These are phyloP conservation scores for Chlamydomonas sp. DNA, from an alignment of 139 green algal genomes.

Conservation along the genomic window DNA sequence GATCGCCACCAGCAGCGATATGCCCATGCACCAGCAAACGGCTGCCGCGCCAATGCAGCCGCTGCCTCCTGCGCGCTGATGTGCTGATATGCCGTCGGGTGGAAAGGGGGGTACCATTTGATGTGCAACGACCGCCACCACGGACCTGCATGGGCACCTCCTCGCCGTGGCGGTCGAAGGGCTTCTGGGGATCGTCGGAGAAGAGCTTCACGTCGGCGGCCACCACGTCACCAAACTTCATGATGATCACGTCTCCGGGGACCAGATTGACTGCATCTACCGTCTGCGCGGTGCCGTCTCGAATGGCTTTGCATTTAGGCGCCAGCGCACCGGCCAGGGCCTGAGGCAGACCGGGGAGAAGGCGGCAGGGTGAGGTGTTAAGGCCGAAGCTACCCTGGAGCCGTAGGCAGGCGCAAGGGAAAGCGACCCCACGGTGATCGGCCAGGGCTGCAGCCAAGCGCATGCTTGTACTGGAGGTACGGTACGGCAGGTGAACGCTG, in stretches of 20 bases:
- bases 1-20: no score
- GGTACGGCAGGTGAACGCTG: no score
- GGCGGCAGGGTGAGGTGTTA: background rate
- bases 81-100: background rate
- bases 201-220: slow-evolving; percentile 91
- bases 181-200: slow-evolving; percentile 47
- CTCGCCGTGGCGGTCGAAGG: slow-evolving; percentile 35
- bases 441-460: no score
- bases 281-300: slow-evolving; percentile 64
- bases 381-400: background rate
- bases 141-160: slow-evolving; percentile 77
- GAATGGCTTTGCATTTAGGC: slow-evolving; percentile 71
- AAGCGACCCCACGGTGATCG: no score
- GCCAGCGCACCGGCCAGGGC: slow-evolving; percentile 81
- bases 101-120: background rate
- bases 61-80: no score
- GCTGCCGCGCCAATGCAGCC: no score
- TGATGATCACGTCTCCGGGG: slow-evolving; percentile 83
- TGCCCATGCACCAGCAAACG: no score
- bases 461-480: background rate
- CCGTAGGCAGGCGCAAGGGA: no score
- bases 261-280: slow-evolving; percentile 77
- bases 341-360: slow-evolving; percentile 34
- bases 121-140: background rate
- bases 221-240: slow-evolving; percentile 86